These are phyloP conservation scores for Heliamphora pulchella DNA, from an alignment of 179 eudicot species.

Conservation along the genomic window DNA sequence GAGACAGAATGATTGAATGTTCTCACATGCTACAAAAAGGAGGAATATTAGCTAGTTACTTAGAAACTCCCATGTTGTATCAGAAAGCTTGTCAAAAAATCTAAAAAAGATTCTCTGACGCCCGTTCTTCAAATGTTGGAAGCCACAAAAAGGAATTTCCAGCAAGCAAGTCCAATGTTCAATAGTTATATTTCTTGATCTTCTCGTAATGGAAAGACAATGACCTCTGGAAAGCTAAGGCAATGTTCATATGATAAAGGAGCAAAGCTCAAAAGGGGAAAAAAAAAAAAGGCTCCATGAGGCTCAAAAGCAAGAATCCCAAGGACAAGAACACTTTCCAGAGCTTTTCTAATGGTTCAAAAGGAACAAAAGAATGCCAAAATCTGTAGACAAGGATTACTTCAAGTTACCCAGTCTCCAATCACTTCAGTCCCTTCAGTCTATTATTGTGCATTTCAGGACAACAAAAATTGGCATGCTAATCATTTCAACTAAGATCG, in stretches of 20 bases:
- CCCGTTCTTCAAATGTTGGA: background rate
- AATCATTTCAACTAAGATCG: background rate
- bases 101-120: background rate
- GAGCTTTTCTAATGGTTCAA: background rate
- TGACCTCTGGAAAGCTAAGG: background rate
- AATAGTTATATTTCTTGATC: background rate
- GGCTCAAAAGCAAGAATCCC: background rate
- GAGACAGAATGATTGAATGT: background rate
- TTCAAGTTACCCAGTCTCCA: background rate
- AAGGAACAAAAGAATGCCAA: background rate
- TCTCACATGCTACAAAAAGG: background rate
- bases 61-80: background rate
- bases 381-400: background rate
- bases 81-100: background rate
- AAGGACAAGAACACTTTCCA: background rate
- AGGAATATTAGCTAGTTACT: constrained; percentile 6
- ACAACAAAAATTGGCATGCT: background rate
- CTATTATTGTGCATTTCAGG: background rate
- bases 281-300: background rate
- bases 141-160: background rate
- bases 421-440: background rate
- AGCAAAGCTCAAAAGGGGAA: background rate
- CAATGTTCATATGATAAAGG: background rate
- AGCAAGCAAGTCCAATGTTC: background rate
- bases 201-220: background rate